Evolutionary conservation across 768 basidiomycete species (phyloP).

Genomic region (Tephrocybe sp.): DNA sequence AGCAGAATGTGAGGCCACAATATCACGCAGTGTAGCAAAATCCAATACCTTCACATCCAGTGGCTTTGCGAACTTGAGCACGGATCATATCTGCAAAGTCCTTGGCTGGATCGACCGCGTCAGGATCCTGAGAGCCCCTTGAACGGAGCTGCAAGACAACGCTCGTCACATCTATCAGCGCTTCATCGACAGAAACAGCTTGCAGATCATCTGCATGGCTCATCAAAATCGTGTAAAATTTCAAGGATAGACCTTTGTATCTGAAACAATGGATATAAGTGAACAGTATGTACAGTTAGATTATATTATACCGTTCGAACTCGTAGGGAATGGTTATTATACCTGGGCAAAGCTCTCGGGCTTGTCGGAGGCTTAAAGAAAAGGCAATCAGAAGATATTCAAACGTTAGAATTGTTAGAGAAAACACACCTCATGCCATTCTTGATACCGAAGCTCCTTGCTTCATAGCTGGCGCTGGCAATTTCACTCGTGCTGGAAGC

Average conservation of each 20-base stretch:
- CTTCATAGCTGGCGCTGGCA: conserved; percentile 93
- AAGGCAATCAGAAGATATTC: conserved; percentile 2
- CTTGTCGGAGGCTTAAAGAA: conserved; percentile 55
- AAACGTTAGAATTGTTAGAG: background rate
- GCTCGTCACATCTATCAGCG: conserved; percentile 83
- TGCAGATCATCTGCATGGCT: conserved; percentile 86
- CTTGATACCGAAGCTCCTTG: conserved; percentile 81
- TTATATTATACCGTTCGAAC: conserved; percentile 82
- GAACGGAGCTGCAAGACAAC: conserved; percentile 44
- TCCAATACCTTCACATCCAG: conserved; percentile 77
- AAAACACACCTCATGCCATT: conserved; percentile 88
- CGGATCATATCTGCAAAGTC: conserved; percentile 83
- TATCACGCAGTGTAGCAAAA: background rate
- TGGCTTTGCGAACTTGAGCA: conserved; percentile 70
- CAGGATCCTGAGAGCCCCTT: conserved; percentile 24
- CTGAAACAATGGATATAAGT: too few species aligned
- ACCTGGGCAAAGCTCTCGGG: conserved; percentile 74
- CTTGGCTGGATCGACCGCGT: conserved; percentile 59
- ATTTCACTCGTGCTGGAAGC: conserved; percentile 88
- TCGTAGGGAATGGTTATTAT: conserved; percentile 88
- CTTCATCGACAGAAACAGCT: conserved; percentile 96
- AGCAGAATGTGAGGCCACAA: background rate
- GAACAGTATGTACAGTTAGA: too few species aligned
- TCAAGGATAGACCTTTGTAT: conserved; percentile 80
- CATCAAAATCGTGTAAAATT: conserved; percentile 94